Conservation (phyloP, 495 filamentous ascomycete genomes). For the Aspergillus carlsbadensis region DNA sequence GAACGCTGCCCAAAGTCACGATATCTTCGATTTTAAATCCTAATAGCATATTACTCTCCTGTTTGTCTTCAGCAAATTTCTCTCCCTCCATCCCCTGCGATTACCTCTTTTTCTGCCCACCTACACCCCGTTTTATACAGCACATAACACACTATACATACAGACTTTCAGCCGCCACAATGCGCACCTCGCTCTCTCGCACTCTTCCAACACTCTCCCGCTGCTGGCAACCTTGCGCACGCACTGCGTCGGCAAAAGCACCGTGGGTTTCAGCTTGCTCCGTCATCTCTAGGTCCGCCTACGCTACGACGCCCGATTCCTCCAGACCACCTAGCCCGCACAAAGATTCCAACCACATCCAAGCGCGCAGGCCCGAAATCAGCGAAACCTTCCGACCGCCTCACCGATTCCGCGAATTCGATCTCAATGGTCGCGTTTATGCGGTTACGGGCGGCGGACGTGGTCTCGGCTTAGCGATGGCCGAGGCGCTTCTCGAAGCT, state of each 20-base stretch:
- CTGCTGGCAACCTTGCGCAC: slow-evolving; percentile 10
- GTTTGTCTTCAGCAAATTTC: background rate
- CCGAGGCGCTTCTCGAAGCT: slow-evolving; percentile 68
- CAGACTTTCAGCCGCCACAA: slow-evolving; percentile 8
- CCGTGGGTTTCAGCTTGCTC: slow-evolving; percentile 3
- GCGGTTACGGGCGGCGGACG: slow-evolving; percentile 62
- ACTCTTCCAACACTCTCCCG: slow-evolving; percentile 3
- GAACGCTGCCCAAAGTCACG: background rate
- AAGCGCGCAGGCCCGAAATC: slow-evolving; percentile 30
- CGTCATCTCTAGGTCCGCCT: slow-evolving; percentile 3
- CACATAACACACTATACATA: background rate
- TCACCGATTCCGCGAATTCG: slow-evolving; percentile 49
- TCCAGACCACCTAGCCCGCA: slow-evolving; percentile 6
- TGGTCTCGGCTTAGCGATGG: slow-evolving; percentile 64
- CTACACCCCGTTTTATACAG: background rate
- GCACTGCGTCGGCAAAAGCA: slow-evolving; percentile 12
- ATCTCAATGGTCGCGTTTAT: slow-evolving; percentile 57
- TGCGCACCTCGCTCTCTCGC: slow-evolving; percentile 19
- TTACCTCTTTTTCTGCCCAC: background rate
- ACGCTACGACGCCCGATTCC: slow-evolving; percentile 5
- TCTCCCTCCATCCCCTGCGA: background rate
- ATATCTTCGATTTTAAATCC: background rate
- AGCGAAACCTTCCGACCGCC: slow-evolving; percentile 19
- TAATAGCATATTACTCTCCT: background rate
- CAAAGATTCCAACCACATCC: slow-evolving; percentile 34